These are phyloP conservation scores for Boletus eberwhitei DNA, from an alignment of 768 basidiomycete species.

Conservation along the genomic window DNA sequence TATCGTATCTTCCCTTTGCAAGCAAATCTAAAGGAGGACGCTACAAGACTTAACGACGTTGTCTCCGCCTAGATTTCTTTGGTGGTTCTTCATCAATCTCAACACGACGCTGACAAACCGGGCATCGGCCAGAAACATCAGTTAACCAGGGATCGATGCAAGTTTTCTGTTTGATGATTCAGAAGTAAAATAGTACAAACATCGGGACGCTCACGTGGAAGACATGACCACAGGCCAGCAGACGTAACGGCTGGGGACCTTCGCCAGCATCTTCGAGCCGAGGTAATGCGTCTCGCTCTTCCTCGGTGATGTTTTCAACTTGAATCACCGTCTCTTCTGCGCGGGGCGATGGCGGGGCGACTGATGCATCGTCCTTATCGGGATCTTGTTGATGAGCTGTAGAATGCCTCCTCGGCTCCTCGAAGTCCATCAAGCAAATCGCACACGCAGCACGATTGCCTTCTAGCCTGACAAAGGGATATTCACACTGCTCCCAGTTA, in stretches of 20 bases:
- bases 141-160: slow-evolving; percentile 89
- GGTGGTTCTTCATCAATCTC: slow-evolving; percentile 41
- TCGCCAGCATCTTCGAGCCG: slow-evolving; percentile 70
- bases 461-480: slow-evolving; percentile 79
- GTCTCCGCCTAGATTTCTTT: slow-evolving; percentile 31
- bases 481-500: slow-evolving; percentile 71
- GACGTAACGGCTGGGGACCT: slow-evolving; percentile 71
- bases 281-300: slow-evolving; percentile 40
- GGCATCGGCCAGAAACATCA: slow-evolving; percentile 83
- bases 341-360: slow-evolving; percentile 9
- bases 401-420: slow-evolving; percentile 54
- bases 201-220: slow-evolving; percentile 67
- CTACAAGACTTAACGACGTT: slow-evolving; percentile 15
- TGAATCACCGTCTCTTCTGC: slow-evolving; percentile 28
- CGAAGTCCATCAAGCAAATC: slow-evolving; percentile 83
- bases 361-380: slow-evolving; percentile 17
- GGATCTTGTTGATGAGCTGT: slow-evolving; percentile 26
- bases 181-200: not conserved
- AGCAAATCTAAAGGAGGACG: slow-evolving; percentile 2
- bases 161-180: slow-evolving; percentile 53
- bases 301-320: slow-evolving; percentile 38
- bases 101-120: slow-evolving; percentile 78
- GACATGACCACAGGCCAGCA: slow-evolving; percentile 79
- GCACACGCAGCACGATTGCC: slow-evolving; percentile 82
- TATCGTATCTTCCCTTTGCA: slow-evolving; percentile 22